phyloP scores from a whole-genome alignment of 805 yeast species.

The Starmerella khaoyaiensis region DNA sequence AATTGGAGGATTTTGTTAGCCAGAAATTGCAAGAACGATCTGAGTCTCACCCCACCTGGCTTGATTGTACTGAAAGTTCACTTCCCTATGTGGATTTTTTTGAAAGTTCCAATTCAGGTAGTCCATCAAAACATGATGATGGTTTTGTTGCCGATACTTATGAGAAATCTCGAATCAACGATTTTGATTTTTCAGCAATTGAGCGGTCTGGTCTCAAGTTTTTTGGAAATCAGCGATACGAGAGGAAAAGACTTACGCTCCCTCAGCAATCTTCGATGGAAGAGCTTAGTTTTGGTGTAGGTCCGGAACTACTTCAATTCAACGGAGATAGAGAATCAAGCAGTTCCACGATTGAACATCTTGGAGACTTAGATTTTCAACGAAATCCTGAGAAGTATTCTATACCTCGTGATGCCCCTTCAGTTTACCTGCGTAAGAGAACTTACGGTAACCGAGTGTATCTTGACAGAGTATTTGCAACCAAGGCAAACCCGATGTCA shows the following conservation, averaged over 20 bases:
- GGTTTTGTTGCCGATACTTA: too few relatives aligned
- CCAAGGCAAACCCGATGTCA: conserved; percentile 1
- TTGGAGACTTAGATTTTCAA: conserved; percentile 13
- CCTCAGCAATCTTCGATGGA: too few relatives aligned
- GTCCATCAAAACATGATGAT: too few relatives aligned
- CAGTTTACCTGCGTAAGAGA: conserved; percentile 7
- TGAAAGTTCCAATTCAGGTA: too few relatives aligned
- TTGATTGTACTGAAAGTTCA: conserved; percentile 74
- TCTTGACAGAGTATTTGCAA: conserved; percentile 12
- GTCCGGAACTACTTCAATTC: conserved; percentile 4
- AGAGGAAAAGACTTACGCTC: too few relatives aligned
- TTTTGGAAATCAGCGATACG: too few relatives aligned
- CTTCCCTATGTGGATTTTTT: conserved; percentile 69
- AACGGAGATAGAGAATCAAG: not conserved
- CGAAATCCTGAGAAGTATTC: conserved; percentile 10
- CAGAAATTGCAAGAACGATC: conserved; percentile 57
- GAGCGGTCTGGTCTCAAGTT: too few relatives aligned
- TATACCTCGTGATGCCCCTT: conserved; percentile 6
- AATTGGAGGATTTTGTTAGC: conserved; percentile 70
- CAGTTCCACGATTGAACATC: not conserved
- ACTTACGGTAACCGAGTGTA: conserved; percentile 2
- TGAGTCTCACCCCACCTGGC: conserved; percentile 53
- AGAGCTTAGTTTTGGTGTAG: too few relatives aligned
- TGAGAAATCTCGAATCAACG: too few relatives aligned
- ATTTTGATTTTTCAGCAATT: too few relatives aligned